These are phyloP conservation scores for Fusarium drepaniforme DNA, from an alignment of 2,329 filamentous ascomycete species.

Conservation along the genomic window DNA sequence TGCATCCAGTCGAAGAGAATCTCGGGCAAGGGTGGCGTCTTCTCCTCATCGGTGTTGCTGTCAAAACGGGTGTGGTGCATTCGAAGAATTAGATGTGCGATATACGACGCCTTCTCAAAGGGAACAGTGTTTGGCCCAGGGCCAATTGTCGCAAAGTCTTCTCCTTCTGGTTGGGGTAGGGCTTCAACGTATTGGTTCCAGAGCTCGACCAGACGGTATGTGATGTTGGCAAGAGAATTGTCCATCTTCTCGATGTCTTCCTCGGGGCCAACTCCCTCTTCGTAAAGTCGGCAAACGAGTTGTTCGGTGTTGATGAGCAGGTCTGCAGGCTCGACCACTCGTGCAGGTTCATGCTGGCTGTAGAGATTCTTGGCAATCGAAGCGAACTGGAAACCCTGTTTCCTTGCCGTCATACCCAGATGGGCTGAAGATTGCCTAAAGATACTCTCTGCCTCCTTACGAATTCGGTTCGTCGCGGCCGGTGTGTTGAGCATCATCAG, in stretches of 20 bases:
- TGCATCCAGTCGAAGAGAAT: slow-evolving; percentile 88
- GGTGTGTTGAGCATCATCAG: slow-evolving; percentile 68
- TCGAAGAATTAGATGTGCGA: slow-evolving; percentile 82
- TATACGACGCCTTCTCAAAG: slow-evolving; percentile 81
- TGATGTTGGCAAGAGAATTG: slow-evolving; percentile 65
- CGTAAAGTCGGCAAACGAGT: slow-evolving; percentile 74
- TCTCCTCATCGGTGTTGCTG: slow-evolving; percentile 52
- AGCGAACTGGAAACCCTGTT: slow-evolving; percentile 73
- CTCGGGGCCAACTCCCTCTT: slow-evolving; percentile 67
- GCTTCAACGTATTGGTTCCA: slow-evolving; percentile 68
- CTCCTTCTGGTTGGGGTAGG: slow-evolving; percentile 62
- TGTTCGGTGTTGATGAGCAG: slow-evolving; percentile 83
- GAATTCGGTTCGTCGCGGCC: slow-evolving; percentile 65
- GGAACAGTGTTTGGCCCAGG: slow-evolving; percentile 71
- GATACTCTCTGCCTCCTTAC: slow-evolving; percentile 67
- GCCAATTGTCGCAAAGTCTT: slow-evolving; percentile 72
- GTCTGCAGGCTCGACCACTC: slow-evolving; percentile 76
- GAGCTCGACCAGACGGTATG: slow-evolving; percentile 63
- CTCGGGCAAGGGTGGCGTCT: slow-evolving; percentile 74
- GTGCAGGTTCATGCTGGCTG: slow-evolving; percentile 65
- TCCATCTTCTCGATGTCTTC: slow-evolving; percentile 70
- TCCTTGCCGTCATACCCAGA: slow-evolving; percentile 56
- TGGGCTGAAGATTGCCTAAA: slow-evolving; percentile 65
- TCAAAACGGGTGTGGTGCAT: slow-evolving; percentile 76
- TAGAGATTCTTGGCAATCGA: slow-evolving; percentile 80